Evolutionary conservation across 2,329 filamentous ascomycete species (phyloP), one percentile per base, ranked within the genome.

Genomic region (Fusarium decemcellulare): DNA sequence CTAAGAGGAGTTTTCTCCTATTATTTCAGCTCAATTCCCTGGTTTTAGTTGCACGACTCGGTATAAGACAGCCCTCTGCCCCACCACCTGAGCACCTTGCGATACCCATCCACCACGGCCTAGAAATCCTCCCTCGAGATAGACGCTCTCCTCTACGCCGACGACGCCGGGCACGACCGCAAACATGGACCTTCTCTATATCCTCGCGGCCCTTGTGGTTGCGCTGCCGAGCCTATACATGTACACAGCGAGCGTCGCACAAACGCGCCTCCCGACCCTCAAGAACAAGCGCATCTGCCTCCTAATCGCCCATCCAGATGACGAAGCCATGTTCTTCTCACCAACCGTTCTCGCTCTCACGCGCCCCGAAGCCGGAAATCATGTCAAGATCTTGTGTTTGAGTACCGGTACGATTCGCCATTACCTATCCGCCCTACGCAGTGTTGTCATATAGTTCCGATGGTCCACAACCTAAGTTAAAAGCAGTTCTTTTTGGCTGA

Each of bases 301-400:
- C 57, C 86, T 99, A 59, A 98, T 99, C 76, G 96, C 96, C 23
- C 96, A 99, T 82, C 96, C 96, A 0, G 96, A 99, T 81, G 96
- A 99, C 76, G 96, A 99, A 84, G 96, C 95, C 80, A 99, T 99
- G 96, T 99, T 99, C 86, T 99, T 99, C 82, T 90, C 94, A 68
- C 96, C 96, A 0, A 93, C 94, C 1, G 86, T 98, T 14, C 86
- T 97, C 73, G 90, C 93, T n/a, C 87, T 99, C 61, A 95, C 94
- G 16, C 86, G 88, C 14, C 93, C 94, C 5, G 89, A 91, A 63
- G 86, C 92, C 18, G 92, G 93, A 5, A 98, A 99, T 81, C 94
- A 97, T 77, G 87, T 99, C 76, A 96, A 97, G 82, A 97, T 99
- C 68, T 83, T 98, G 59, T 99, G 96, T 82, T 83, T 99, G 68